Conservation (phyloP, 805 yeast genomes). For the Sungouiella blattae region DNA sequence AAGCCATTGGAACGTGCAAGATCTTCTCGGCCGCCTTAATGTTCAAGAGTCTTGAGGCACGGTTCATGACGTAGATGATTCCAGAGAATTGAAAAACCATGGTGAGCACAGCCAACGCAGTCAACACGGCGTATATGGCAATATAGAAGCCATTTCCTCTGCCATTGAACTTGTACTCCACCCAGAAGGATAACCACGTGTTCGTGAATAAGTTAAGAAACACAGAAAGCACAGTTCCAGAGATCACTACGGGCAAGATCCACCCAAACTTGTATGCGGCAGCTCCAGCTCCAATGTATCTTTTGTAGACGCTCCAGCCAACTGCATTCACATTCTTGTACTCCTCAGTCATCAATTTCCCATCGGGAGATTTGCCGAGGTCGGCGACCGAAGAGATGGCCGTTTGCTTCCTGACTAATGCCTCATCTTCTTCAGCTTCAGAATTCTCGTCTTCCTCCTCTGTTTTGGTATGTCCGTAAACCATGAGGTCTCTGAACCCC, state of each 20-base stretch:
- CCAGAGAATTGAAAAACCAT: constrained; percentile 4
- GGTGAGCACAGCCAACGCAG: constrained; percentile 13
- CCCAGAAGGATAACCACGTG: constrained; percentile 25
- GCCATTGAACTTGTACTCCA: constrained; percentile 9
- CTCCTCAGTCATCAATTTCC: constrained; percentile 5
- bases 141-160: constrained; percentile 11
- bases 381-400: neutral
- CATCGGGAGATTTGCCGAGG: neutral
- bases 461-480: neutral
- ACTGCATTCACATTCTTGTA: constrained; percentile 5
- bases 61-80: constrained; percentile 13
- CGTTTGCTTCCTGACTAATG: too few species aligned
- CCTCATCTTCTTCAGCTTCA: neutral
- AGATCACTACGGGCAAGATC: constrained; percentile 2
- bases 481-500: constrained; percentile 3
- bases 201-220: constrained; percentile 18
- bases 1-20: constrained; percentile 21
- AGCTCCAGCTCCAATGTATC: constrained; percentile 5
- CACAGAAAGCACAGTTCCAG: constrained; percentile 2
- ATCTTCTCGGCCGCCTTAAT: constrained; percentile 13
- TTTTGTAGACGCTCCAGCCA: constrained; percentile 1
- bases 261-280: constrained; percentile 3
- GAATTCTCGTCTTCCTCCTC: neutral
- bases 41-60: constrained; percentile 14
- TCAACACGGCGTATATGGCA: constrained; percentile 17